Conservation (phyloP, 371 early-diverging fungal species). For the Amoeboaphelidium protococcarum region DNA sequence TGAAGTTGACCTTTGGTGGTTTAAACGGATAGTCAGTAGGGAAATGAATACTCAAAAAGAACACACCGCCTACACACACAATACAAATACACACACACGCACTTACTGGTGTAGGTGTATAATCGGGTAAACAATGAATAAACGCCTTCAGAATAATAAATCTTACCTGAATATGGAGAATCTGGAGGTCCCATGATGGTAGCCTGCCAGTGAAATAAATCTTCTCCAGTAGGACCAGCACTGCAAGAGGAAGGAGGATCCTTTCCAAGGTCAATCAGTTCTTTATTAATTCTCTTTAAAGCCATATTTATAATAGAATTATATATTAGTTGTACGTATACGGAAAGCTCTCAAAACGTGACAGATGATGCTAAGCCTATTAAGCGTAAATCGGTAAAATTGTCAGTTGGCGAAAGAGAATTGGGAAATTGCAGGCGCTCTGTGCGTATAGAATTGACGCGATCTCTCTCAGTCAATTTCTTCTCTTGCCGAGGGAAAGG, state of each 20-base stretch:
- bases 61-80: conserved; percentile 55
- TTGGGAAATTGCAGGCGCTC: no score
- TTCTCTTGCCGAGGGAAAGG: no score
- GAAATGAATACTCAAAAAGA: conserved; percentile 93
- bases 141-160: no score
- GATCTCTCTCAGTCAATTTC: no score
- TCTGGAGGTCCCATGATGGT: conserved; percentile 1
- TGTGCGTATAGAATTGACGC: no score
- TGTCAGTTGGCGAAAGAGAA: no score
- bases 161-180: not conserved
- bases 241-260: conserved; percentile 86
- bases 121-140: no score
- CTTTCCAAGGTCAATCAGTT: conserved; percentile 75
- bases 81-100: conserved; percentile 3
- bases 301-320: conserved; percentile 51
- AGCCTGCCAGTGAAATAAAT: not conserved
- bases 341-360: no score
- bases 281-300: conserved; percentile 83
- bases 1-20: conserved; percentile 94
- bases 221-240: not conserved
- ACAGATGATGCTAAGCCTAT: no score
- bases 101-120: conserved; percentile 7
- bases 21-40: conserved; percentile 98
- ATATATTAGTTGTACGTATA: no score
- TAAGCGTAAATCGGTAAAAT: no score